Conservation (phyloP, 2,329 filamentous ascomycete genomes). For the Verticillium longisporum region DNA sequence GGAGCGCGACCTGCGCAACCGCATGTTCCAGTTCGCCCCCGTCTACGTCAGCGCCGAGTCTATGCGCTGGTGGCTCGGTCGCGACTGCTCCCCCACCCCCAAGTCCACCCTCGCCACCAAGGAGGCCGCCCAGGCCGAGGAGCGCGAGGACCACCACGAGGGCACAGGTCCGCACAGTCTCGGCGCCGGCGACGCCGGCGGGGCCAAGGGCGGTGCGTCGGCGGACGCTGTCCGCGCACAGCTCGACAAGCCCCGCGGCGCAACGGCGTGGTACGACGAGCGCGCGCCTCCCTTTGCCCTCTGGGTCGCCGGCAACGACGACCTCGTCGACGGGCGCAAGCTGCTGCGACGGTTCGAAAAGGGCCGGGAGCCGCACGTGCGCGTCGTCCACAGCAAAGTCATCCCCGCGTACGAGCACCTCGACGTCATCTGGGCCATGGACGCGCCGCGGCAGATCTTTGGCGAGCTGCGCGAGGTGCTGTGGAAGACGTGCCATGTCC, state of each 20-base stretch:
- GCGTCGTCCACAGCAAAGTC: slow-evolving; percentile 73
- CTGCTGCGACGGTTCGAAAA: slow-evolving; percentile 68
- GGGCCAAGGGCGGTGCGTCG: slow-evolving; percentile 11
- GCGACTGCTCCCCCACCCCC: slow-evolving; percentile 71
- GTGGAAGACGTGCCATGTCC: slow-evolving; percentile 65
- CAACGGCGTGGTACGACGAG: slow-evolving; percentile 74
- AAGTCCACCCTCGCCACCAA: slow-evolving; percentile 80
- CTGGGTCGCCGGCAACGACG: slow-evolving; percentile 79
- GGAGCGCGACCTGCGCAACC: slow-evolving; percentile 71
- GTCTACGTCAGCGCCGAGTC: slow-evolving; percentile 85
- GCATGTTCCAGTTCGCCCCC: slow-evolving; percentile 88
- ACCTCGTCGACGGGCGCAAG: slow-evolving; percentile 74
- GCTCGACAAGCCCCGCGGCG: slow-evolving; percentile 34
- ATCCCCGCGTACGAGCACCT: slow-evolving; percentile 89
- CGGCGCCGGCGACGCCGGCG: slow-evolving; percentile 27
- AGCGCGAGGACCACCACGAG: slow-evolving; percentile 48
- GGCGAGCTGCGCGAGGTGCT: slow-evolving; percentile 72
- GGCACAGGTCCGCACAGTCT: slow-evolving; percentile 12
- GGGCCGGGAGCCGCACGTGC: slow-evolving; percentile 74
- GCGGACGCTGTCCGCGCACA: slow-evolving; percentile 15
- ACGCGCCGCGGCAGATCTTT: slow-evolving; percentile 76
- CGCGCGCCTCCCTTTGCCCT: slow-evolving; percentile 77
- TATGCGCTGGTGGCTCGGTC: slow-evolving; percentile 93
- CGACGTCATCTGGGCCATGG: slow-evolving; percentile 93
- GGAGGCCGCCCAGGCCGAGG: slow-evolving; percentile 59